phyloP scores from a whole-genome alignment of 805 yeast genomes.

The Candida vaughaniae region DNA sequence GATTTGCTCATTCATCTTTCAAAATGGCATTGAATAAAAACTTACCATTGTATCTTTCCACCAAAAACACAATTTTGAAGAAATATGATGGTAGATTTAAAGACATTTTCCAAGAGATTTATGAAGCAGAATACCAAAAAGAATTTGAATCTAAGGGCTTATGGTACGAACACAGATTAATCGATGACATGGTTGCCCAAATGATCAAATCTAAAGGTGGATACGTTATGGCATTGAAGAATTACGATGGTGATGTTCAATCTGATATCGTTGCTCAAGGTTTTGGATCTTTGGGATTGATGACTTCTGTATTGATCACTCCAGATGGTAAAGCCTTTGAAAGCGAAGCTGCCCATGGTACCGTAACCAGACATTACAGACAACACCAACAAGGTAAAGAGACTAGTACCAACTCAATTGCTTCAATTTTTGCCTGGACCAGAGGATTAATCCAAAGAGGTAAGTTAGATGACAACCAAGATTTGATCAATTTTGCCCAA shows the following conservation, averaged over 20 bases:
- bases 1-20: conserved; percentile 80
- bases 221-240: conserved; percentile 74
- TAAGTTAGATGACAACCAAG: conserved; percentile 68
- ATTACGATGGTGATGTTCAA: conserved; percentile 85
- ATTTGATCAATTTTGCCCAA: conserved; percentile 65
- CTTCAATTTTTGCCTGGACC: conserved; percentile 85
- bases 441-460: conserved; percentile 84
- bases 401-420: conserved; percentile 83
- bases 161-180: conserved; percentile 77
- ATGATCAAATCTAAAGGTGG: conserved; percentile 86
- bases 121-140: conserved; percentile 53
- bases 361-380: conserved; percentile 84
- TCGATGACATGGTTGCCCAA: conserved; percentile 88
- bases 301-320: conserved; percentile 80
- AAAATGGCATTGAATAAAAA: conserved; percentile 65
- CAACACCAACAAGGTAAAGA: conserved; percentile 79
- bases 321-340: conserved; percentile 87
- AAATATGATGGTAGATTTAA: conserved; percentile 81
- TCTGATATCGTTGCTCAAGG: conserved; percentile 87
- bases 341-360: conserved; percentile 86
- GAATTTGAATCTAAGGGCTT: conserved; percentile 61
- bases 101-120: conserved; percentile 71
- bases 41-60: conserved; percentile 65
- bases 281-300: conserved; percentile 78
- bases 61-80: conserved; percentile 80